These are phyloP conservation scores for Cylindrotheca fusiformis DNA, from an alignment of 108 stramenopile species.

Conservation along the genomic window DNA sequence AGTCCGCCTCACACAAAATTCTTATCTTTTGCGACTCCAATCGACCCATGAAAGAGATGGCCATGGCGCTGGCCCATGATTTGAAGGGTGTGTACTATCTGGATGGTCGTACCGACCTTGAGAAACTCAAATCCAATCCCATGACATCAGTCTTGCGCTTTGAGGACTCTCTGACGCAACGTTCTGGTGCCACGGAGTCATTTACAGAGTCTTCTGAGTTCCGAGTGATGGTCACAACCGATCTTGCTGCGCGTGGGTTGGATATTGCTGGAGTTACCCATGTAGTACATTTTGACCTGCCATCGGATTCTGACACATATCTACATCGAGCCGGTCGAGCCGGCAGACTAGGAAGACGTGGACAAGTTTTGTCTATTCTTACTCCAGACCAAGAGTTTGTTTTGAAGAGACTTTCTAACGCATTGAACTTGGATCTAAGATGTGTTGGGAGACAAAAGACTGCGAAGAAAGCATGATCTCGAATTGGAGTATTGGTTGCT, in stretches of 20 bases:
- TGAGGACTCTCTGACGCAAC: slow-evolving; percentile 61
- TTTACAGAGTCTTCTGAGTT: slow-evolving; percentile 42
- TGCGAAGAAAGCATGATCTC: no score
- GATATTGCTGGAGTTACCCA: slow-evolving; percentile 78
- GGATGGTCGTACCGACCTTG: slow-evolving; percentile 15
- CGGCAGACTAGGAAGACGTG: slow-evolving; percentile 70
- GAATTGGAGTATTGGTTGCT: no score
- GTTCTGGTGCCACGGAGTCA: slow-evolving; percentile 74
- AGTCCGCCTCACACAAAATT: slow-evolving; percentile 34
- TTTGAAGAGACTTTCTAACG: slow-evolving; percentile 65
- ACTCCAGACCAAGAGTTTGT: slow-evolving; percentile 85
- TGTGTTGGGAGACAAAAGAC: slow-evolving; percentile 29
- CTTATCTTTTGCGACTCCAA: slow-evolving; percentile 73
- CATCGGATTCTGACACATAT: slow-evolving; percentile 77
- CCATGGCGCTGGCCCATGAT: slow-evolving; percentile 49
- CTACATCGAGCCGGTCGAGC: slow-evolving; percentile 90
- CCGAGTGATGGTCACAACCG: slow-evolving; percentile 81
- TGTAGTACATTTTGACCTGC: slow-evolving; percentile 88
- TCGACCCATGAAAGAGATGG: slow-evolving; percentile 75
- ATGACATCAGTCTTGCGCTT: slow-evolving; percentile 50
- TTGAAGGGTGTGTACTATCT: slow-evolving; percentile 39
- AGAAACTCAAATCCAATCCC: neutral
- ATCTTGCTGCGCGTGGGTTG: slow-evolving; percentile 87
- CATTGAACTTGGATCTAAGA: slow-evolving; percentile 15
- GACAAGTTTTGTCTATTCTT: slow-evolving; percentile 74